A percentile compares a stretch with the other conserved stretches of the same genome.
phyloP scores from a whole-genome alignment of 2,329 filamentous ascomycete genomes.

The Catunica adiposa region DNA sequence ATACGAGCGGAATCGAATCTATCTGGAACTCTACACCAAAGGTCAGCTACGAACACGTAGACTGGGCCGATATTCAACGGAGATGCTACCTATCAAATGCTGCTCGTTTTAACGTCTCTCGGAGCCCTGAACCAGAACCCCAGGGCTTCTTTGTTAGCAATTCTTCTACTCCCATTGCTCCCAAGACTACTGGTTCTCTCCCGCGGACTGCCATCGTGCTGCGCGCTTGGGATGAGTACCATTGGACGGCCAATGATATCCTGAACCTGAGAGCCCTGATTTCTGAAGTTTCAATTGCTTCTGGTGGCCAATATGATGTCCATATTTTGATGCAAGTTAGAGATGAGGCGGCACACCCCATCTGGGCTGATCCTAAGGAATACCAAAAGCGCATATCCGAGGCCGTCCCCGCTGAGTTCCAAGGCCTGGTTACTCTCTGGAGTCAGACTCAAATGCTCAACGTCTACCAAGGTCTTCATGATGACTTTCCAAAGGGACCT shows the following conservation, averaged over 20 bases:
- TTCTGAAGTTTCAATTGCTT: constrained; percentile 61
- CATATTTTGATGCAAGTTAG: constrained; percentile 76
- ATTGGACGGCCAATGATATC: constrained; percentile 65
- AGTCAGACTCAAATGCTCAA: constrained; percentile 84
- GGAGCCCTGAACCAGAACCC: constrained; percentile 21
- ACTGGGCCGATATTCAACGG: constrained; percentile 65
- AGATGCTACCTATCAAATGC: constrained; percentile 58
- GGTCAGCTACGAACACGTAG: constrained; percentile 60
- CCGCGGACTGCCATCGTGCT: constrained; percentile 64
- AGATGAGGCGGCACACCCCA: constrained; percentile 52
- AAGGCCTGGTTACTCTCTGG: constrained; percentile 79
- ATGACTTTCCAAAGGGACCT: constrained; percentile 48
- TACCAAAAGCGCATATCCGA: constrained; percentile 53
- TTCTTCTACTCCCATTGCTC: constrained; percentile 14
- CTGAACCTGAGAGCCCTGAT: constrained; percentile 73
- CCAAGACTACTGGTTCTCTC: constrained; percentile 16
- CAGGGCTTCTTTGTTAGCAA: constrained; percentile 37
- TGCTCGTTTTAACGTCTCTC: constrained; percentile 38
- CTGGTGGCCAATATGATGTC: constrained; percentile 73
- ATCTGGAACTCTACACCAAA: constrained; percentile 58
- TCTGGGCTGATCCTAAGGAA: constrained; percentile 58
- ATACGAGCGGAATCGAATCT: constrained; percentile 61
- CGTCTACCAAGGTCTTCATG: constrained; percentile 74
- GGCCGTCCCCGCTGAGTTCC: constrained; percentile 68
- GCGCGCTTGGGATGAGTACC: constrained; percentile 64